Conservation (phyloP, 257 asterid genomes). For the Ligustrum vulgare region DNA sequence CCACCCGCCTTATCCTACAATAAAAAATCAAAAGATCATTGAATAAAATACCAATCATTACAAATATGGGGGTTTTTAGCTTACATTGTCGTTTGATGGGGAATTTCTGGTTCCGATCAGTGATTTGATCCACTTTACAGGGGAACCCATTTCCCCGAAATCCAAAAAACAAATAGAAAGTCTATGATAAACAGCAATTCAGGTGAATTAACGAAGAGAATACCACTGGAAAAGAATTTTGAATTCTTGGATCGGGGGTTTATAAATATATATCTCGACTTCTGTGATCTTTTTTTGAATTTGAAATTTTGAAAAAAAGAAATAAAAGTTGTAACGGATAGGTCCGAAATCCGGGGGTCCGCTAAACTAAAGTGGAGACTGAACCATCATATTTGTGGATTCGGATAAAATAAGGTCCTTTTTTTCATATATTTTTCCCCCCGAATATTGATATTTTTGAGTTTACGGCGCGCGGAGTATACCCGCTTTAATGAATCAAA, state of each 20-base stretch:
- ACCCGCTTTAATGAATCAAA: too few relatives aligned
- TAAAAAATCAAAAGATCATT: not conserved
- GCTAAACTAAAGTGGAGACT: too few relatives aligned
- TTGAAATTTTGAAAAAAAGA: not conserved
- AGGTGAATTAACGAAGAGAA: not conserved
- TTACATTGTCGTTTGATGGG: constrained; percentile 29
- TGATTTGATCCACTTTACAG: constrained; percentile 52
- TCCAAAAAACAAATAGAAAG: not conserved
- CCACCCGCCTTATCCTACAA: constrained; percentile 58
- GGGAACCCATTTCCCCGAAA: constrained; percentile 36
- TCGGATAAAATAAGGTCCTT: not conserved
- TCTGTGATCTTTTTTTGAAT: not conserved
- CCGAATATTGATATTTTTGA: not conserved
- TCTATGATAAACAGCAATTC: not conserved
- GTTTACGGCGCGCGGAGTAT: not conserved
- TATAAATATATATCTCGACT: not conserved
- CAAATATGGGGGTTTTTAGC: not conserved
- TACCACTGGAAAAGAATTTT: not conserved
- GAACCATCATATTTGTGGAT: not conserved
- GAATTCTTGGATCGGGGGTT: not conserved
- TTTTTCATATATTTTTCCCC: too few relatives aligned
- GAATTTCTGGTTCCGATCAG: constrained; percentile 34
- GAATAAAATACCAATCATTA: not conserved
- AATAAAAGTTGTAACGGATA: not conserved
- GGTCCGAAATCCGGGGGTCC: not conserved